phyloP scores from a whole-genome alignment of 768 basidiomycete species.

The Naganishia kalamii region DNA sequence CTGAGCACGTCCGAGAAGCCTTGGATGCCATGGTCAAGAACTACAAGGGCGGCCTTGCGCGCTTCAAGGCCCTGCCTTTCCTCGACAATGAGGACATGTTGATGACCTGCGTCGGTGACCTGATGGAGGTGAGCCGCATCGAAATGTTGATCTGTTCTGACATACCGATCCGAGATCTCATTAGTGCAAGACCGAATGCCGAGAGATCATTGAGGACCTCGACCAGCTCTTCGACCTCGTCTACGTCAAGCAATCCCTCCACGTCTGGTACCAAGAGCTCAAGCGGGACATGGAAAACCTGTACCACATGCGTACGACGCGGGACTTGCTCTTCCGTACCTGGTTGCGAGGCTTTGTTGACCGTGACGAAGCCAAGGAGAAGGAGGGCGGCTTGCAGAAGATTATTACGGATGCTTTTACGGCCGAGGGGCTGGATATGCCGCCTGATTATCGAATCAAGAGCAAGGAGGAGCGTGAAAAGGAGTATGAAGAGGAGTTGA shows the following conservation, averaged over 20 bases:
- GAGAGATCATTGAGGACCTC: conserved; percentile 17
- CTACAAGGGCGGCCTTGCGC: conserved; percentile 20
- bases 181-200: conserved; percentile 14
- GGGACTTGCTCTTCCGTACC: conserved; percentile 14
- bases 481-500: background rate
- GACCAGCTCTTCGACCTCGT: conserved; percentile 14
- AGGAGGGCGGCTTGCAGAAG: conserved; percentile 15
- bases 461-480: conserved; percentile 12
- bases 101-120: conserved; percentile 17
- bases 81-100: conserved; percentile 19
- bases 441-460: conserved; percentile 7
- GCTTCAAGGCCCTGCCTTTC: conserved; percentile 15
- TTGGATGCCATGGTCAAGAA: conserved; percentile 12
- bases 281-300: conserved; percentile 10
- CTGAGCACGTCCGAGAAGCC: background rate
- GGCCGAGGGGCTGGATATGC: conserved; percentile 1
- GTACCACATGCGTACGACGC: conserved; percentile 12
- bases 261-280: conserved; percentile 19
- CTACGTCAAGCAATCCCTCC: conserved; percentile 5
- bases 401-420: conserved; percentile 12
- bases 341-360: conserved; percentile 12
- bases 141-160: background rate
- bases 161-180: no score
- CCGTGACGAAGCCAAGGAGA: conserved; percentile 13
- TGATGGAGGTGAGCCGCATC: background rate